A percentile compares a stretch with the other conserved stretches of the same genome.
Conservation (phyloP, 2,329 filamentous ascomycete species). For the Westerdykella sp. region DNA sequence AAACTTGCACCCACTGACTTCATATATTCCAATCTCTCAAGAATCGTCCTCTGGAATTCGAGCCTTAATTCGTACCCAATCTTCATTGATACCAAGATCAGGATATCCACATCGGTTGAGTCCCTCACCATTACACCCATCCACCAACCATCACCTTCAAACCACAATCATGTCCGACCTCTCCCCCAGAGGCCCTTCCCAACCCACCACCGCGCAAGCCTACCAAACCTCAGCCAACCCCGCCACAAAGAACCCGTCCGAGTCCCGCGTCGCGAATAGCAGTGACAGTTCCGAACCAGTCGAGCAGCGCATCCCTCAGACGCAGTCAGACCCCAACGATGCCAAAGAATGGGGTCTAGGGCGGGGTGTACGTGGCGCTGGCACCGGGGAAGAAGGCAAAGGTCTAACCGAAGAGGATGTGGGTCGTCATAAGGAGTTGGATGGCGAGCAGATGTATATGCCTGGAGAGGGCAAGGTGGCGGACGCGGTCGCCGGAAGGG, state of each 20-base stretch:
- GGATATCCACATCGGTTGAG: no score
- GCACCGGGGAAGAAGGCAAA: constrained; percentile 39
- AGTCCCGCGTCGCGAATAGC: constrained; percentile 29
- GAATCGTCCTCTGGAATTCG: no score
- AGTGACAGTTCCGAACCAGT: constrained; percentile 19
- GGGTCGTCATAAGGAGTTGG: constrained; percentile 42
- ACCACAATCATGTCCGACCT: constrained; percentile 34
- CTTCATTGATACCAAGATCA: no score
- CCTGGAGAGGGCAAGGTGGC: constrained; percentile 43
- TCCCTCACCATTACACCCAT: no score
- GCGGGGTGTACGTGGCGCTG: constrained; percentile 41
- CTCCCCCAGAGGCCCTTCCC: constrained; percentile 38
- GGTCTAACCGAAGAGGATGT: constrained; percentile 38
- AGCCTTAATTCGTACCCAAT: no score
- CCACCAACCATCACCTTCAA: constrained; percentile 32
- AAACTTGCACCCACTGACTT: no score
- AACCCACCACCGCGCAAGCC: constrained; percentile 40
- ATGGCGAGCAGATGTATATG: constrained; percentile 45
- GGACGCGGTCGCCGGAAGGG: constrained; percentile 35
- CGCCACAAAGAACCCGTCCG: constrained; percentile 37
- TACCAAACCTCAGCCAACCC: constrained; percentile 46
- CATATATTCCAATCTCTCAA: no score
- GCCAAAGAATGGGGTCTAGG: constrained; percentile 34
- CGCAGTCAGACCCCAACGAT: constrained; percentile 30
- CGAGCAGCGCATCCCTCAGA: constrained; percentile 36